Base-by-base conservation (phyloP, 2,329 filamentous ascomycete species). In the Xylariaceae sp. region DNA sequence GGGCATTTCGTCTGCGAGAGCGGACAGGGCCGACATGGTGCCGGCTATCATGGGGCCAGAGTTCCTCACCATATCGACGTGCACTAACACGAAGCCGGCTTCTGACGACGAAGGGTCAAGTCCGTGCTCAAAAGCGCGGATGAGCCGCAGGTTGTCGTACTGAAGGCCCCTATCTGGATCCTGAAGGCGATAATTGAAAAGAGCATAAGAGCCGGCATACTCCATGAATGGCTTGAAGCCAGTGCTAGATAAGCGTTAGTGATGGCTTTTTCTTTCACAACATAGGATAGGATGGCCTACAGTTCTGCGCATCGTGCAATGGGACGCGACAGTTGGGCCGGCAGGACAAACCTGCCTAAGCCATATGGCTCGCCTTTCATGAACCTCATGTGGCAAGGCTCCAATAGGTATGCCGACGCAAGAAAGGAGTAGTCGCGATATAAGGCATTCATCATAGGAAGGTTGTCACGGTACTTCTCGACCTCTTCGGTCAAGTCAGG, bases 171-270 rank as follows among this genome's bases (percentile, higher is more conserved):
- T 75, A 48, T 74, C 73, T 29, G 82, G 86, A 70, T 87, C 82
- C 57, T 79, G 76, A 31, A 85, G 81, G 52, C 76, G 83, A 75
- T 88, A 90, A 76, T 88, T 89, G 79, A 82, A 89, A 64, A 88
- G 82, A 49, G 85, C 88, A 69, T 88, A 88, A 51, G 82, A 88
- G 58, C 84, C 87, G 56, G 83, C 87, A 71, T 87, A 96, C 69
- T 95, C 92, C 90, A 96, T 94, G 78, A 96, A 96, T 2, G 92
- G 92, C 68, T 94, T 91, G 73, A 96, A 93, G 55, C 91, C 88
- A 80, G 78, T 76, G 50, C 83, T 78, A 43, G n/a, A 56, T 6
- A 14, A 52, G 39, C n/a, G 56, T 56, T 41, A 56, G 41, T 11
- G 23, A 47, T 36, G 31, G 2, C 24, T 40, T 8, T 33, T 24